Evolutionary conservation across 2,329 filamentous ascomycete species (phyloP), one percentile per base, ranked within the genome.

Genomic region (Zopfia rhizophila): DNA sequence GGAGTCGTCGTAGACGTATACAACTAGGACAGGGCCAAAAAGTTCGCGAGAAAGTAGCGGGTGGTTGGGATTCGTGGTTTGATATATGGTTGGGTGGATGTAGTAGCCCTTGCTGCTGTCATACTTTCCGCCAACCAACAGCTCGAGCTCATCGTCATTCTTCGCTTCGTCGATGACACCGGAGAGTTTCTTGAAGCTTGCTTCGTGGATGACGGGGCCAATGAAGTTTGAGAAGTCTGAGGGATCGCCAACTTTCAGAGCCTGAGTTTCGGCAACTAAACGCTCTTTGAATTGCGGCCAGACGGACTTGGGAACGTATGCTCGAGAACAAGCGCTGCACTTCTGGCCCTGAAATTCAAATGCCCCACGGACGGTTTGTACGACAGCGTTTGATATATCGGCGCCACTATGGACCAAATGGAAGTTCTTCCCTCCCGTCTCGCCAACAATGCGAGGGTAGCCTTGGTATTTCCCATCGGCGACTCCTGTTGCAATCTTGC

Each of bases 341-440:
- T 96, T 96, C 73, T 96, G 91, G 37, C 91, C 91, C 70, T 94
- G 90, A 78, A 86, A 96, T 72, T 96, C 91, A 65, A 95, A 96
- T 2, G 91, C 90, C 35, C 89, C 90, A 44, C 91, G 89, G 22
- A 96, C 83, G 4, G 90, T 94, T 72, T 95, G 88, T 56, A 89
- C 80, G 23, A 83, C 90, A 8, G 90, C 90, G 65, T 93, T 94
- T 50, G 84, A 77, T 37, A 94, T 75, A 60, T 95, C 88, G 27
- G 91, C 91, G 3, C 85, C 86, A 32, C 80, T 77, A 77, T 96
- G 90, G 22, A 96, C 74, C 39, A 96, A 75, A 72, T 95, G 91
- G 80, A 92, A 96, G 80, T 96, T 96, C 84, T 96, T 96, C 69
- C 91, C 91, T 49, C 91, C 90, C 19, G 91, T 96, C 80, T 96